Evolutionary conservation across 2,329 filamentous ascomycete species (phyloP).

Genomic region (Ophiosphaerella korrae): DNA sequence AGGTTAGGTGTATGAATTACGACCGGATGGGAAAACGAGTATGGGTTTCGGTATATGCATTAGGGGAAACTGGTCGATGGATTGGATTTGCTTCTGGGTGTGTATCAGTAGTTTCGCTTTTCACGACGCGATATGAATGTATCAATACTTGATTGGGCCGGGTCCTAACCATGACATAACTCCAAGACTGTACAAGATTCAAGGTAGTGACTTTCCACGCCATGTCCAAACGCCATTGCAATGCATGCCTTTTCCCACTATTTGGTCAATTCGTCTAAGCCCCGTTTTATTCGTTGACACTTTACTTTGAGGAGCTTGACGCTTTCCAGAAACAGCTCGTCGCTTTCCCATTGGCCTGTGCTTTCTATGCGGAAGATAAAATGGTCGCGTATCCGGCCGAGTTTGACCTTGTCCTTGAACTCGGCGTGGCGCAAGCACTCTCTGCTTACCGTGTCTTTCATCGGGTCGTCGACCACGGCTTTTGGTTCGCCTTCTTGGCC

Average conservation of each 20-base stretch:
- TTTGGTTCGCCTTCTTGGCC: conserved; percentile 79
- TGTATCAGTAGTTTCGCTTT: too few species aligned
- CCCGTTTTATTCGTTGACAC: conserved; percentile 73
- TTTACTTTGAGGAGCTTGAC: conserved; percentile 86
- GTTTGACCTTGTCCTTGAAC: conserved; percentile 93
- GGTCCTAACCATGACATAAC: too few species aligned
- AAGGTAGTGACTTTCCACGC: too few species aligned
- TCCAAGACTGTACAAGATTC: too few species aligned
- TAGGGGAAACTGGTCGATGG: background rate
- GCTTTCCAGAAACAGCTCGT: conserved; percentile 89
- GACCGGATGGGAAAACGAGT: background rate
- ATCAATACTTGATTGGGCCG: background rate
- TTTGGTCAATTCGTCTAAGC: conserved; percentile 58
- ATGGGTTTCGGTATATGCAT: background rate
- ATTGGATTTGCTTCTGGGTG: too few species aligned
- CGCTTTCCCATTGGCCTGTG: conserved; percentile 91
- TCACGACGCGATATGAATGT: background rate
- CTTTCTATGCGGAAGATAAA: conserved; percentile 98
- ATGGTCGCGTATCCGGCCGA: conserved; percentile 88
- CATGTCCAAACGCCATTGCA: conserved; percentile 26
- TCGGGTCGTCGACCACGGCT: conserved; percentile 84
- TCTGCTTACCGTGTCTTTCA: conserved; percentile 93
- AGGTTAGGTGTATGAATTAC: background rate
- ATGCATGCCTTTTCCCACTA: conserved; percentile 23
- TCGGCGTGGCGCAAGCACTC: conserved; percentile 91